These are phyloP conservation scores for Ceratocystis huliohia DNA, from an alignment of 2,329 filamentous ascomycete species.

Conservation along the genomic window DNA sequence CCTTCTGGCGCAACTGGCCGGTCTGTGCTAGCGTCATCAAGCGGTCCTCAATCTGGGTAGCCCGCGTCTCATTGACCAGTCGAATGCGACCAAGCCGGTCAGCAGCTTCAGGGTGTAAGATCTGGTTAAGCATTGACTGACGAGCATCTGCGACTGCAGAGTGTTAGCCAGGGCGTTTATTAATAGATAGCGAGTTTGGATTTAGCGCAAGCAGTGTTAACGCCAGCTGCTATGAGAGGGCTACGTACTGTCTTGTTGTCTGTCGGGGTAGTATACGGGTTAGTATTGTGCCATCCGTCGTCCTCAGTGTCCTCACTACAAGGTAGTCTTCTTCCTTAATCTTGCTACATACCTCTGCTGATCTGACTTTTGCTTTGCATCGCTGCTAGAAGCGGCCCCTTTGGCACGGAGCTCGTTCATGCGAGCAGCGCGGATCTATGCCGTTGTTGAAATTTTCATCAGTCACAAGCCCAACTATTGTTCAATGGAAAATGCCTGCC, in stretches of 20 bases:
- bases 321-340: neutral
- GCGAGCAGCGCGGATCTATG: constrained; percentile 77
- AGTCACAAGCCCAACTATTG: neutral
- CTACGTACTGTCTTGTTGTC: constrained; percentile 27
- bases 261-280: neutral
- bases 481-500: neutral
- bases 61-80: constrained; percentile 85
- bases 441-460: neutral
- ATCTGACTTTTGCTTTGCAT: constrained; percentile 48
- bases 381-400: constrained; percentile 39
- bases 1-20: constrained; percentile 74
- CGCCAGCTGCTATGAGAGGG: neutral
- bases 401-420: constrained; percentile 83
- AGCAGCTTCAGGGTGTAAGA: constrained; percentile 84
- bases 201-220: neutral
- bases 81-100: constrained; percentile 90
- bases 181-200: neutral
- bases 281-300: neutral
- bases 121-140: constrained; percentile 69
- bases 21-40: constrained; percentile 82
- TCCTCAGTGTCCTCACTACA: constrained; percentile 22
- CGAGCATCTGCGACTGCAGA: constrained; percentile 49
- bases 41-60: constrained; percentile 79
- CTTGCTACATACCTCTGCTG: constrained; percentile 25
- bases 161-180: neutral